Conservation (phyloP, 345 rosid genomes). For the Lagerstroemia speciosa region DNA sequence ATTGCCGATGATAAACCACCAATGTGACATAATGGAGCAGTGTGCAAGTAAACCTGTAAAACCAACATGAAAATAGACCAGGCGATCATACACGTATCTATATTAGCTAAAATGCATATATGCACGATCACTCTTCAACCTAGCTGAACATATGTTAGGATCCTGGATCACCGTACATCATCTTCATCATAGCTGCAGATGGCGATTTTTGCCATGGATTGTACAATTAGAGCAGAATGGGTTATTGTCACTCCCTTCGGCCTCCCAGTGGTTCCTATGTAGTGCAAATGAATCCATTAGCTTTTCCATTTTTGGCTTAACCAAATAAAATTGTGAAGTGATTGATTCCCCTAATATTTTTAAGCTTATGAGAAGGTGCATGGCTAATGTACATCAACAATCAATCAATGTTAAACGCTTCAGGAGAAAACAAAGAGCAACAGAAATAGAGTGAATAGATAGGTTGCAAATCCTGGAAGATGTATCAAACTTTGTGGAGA, state of each 20-base stretch:
- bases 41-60: constrained; percentile 75
- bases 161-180: constrained; percentile 48
- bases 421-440: too few relatives aligned
- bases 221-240: constrained; percentile 64
- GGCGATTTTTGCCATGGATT: constrained; percentile 79
- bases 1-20: constrained; percentile 84
- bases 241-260: constrained; percentile 76
- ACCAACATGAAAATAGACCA: background rate
- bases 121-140: background rate
- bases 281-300: background rate
- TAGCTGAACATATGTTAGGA: background rate
- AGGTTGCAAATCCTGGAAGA: too few relatives aligned
- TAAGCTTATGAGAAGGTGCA: too few relatives aligned
- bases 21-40: constrained; percentile 76
- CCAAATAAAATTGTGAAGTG: background rate
- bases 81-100: too few relatives aligned
- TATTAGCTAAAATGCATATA: too few relatives aligned
- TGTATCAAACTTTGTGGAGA: too few relatives aligned
- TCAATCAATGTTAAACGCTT: background rate
- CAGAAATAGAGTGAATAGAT: too few relatives aligned
- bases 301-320: background rate
- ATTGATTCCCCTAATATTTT: background rate
- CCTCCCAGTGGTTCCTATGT: constrained; percentile 73
- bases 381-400: background rate
- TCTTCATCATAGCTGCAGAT: constrained; percentile 67